phyloP scores from a whole-genome alignment of 257 asterid species.

The Ehretia macrophylla region DNA sequence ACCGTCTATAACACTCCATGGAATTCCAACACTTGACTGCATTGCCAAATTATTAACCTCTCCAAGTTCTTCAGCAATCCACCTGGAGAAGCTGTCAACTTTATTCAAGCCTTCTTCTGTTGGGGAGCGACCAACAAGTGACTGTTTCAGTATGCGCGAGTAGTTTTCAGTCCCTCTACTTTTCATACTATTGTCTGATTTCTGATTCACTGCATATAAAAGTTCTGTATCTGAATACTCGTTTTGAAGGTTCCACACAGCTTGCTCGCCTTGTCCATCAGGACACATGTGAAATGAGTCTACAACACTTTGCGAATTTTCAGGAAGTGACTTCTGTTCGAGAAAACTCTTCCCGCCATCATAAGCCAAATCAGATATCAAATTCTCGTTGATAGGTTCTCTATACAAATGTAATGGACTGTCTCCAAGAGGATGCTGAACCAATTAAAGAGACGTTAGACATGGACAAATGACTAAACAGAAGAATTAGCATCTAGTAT shows the following conservation, averaged over 20 bases:
- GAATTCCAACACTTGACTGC: constrained; percentile 51
- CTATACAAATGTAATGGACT: constrained; percentile 20
- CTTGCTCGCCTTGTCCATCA: constrained; percentile 31
- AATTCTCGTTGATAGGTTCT: constrained; percentile 24
- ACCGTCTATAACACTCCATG: constrained; percentile 65
- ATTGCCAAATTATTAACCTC: constrained; percentile 59
- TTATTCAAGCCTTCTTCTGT: constrained; percentile 74
- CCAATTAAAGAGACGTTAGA: background rate
- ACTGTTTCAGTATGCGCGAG: constrained; percentile 44
- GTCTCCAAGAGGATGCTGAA: constrained; percentile 30
- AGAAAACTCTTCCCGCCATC: constrained; percentile 28
- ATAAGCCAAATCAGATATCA: constrained; percentile 18
- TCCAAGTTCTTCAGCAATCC: constrained; percentile 83
- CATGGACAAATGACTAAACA: no score
- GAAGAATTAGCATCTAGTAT: no score
- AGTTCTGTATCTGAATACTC: constrained; percentile 36
- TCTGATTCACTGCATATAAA: constrained; percentile 26
- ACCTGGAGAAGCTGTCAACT: constrained; percentile 93
- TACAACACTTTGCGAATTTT: constrained; percentile 28
- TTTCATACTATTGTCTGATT: constrained; percentile 39
- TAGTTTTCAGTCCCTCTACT: constrained; percentile 38
- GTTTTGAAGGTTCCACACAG: no score
- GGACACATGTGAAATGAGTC: constrained; percentile 32
- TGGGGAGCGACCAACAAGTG: constrained; percentile 52
- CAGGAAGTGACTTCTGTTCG: constrained; percentile 34